These are phyloP conservation scores for Euphrasia confusa DNA, from an alignment of 257 asterid genomes.

Conservation along the genomic window DNA sequence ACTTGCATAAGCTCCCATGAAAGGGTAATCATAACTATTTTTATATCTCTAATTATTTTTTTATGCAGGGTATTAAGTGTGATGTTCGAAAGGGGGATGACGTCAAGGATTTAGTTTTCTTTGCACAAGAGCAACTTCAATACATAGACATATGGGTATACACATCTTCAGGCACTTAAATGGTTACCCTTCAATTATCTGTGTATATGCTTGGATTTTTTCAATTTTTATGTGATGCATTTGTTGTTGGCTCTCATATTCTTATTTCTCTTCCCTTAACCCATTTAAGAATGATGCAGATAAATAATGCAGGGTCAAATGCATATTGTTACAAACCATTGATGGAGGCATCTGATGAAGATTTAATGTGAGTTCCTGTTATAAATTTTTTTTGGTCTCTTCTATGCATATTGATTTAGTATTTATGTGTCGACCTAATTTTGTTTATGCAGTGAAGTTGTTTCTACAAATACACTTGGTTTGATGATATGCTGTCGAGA, in stretches of 20 bases:
- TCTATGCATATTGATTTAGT: not conserved
- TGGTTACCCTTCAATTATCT: not conserved
- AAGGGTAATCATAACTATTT: not conserved
- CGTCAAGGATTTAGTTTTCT: slow-evolving; percentile 71
- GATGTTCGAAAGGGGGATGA: slow-evolving; percentile 73
- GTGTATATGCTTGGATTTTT: not conserved
- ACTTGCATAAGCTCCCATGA: not conserved
- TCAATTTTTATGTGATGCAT: not conserved
- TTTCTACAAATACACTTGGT: slow-evolving; percentile 89
- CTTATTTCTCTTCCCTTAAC: slow-evolving; percentile 29
- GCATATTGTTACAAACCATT: slow-evolving; percentile 88
- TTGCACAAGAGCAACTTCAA: slow-evolving; percentile 63
- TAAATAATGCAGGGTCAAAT: slow-evolving; percentile 97
- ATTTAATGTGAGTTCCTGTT: slow-evolving; percentile 56
- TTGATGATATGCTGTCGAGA: slow-evolving; percentile 97
- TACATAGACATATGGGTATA: slow-evolving; percentile 90
- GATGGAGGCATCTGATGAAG: slow-evolving; percentile 91
- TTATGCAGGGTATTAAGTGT: slow-evolving; percentile 80
- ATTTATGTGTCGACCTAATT: slow-evolving; percentile 17
- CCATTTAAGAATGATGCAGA: slow-evolving; percentile 60
- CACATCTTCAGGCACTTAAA: slow-evolving; percentile 21
- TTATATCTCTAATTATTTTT: slow-evolving; percentile 12
- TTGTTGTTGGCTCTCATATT: slow-evolving; percentile 11
- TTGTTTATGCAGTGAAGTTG: slow-evolving; percentile 73
- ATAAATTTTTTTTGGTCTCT: slow-evolving; percentile 6